Evolutionary conservation across 2,329 filamentous ascomycete species (phyloP).

Genomic region (Didymella exigua): DNA sequence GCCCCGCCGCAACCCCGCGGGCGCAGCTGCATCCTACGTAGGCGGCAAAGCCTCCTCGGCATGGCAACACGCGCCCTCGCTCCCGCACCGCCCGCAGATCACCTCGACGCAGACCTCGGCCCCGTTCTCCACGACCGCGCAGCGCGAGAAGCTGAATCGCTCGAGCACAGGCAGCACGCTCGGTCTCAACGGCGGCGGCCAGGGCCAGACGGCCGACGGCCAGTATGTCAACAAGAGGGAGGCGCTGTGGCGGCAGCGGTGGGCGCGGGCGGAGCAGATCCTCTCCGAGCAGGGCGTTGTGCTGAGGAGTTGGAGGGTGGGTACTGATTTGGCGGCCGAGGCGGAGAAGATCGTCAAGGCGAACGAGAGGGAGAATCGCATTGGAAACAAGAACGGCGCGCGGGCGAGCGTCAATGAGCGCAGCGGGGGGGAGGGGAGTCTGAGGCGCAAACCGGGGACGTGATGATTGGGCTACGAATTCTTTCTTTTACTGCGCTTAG

Average conservation of each 20-base stretch:
- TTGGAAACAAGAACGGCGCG: constrained; percentile 6
- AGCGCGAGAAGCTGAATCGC: constrained; percentile 31
- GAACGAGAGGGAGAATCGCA: constrained; percentile 6
- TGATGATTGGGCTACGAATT: not conserved
- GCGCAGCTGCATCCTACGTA: constrained; percentile 47
- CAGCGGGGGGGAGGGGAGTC: not conserved
- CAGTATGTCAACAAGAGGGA: constrained; percentile 67
- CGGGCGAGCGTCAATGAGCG: not conserved
- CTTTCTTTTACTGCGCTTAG: not conserved
- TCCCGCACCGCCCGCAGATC: constrained; percentile 35
- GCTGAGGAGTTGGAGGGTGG: constrained; percentile 74
- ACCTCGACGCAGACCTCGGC: constrained; percentile 26
- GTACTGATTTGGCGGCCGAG: constrained; percentile 71
- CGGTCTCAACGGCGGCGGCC: constrained; percentile 23
- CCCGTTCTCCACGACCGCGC: constrained; percentile 35
- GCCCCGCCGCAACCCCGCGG: constrained; percentile 46
- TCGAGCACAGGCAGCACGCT: constrained; percentile 35
- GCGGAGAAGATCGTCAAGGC: constrained; percentile 67
- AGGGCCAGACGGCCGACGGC: constrained; percentile 24
- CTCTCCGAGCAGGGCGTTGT: constrained; percentile 70
- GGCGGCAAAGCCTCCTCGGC: constrained; percentile 44
- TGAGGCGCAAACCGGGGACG: not conserved
- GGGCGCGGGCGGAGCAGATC: constrained; percentile 67
- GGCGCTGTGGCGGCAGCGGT: constrained; percentile 72
- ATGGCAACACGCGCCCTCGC: constrained; percentile 43